Conservation (phyloP, 1,284 basidiomycete genomes). For the Volvariella surrecta region DNA sequence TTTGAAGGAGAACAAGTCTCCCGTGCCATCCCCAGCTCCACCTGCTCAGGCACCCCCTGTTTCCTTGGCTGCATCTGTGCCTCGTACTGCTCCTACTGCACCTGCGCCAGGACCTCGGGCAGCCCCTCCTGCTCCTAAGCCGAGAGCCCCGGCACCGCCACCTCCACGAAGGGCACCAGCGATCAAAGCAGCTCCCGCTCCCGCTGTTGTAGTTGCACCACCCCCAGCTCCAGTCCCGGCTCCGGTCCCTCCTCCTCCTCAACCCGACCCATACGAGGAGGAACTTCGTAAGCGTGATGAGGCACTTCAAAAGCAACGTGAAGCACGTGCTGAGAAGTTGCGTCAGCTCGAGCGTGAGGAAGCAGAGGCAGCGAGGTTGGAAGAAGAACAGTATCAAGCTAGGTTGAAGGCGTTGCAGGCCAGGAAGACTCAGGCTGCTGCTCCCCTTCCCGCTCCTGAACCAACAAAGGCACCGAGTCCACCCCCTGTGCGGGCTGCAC, state of each 20-base stretch:
- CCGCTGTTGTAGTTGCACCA: conserved; percentile 19
- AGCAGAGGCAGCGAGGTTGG: conserved; percentile 48
- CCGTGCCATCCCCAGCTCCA: conserved; percentile 19
- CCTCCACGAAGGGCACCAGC: conserved; percentile 34
- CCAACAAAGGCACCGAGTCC: conserved; percentile 9
- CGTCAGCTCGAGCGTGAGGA: conserved; percentile 68
- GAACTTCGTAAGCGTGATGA: conserved; percentile 56
- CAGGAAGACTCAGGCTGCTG: conserved; percentile 21
- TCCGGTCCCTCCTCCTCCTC: conserved; percentile 23
- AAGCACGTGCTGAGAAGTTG: conserved; percentile 54
- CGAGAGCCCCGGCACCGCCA: conserved; percentile 37
- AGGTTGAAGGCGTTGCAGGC: conserved; percentile 39
- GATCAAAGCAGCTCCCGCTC: conserved; percentile 17
- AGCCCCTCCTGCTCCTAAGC: conserved; percentile 26
- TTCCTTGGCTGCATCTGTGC: conserved; percentile 27
- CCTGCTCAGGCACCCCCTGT: conserved; percentile 23
- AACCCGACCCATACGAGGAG: conserved; percentile 58
- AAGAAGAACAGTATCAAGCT: conserved; percentile 52
- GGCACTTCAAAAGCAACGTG: conserved; percentile 55
- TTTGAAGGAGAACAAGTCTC: conserved; percentile 34
- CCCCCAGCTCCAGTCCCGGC: conserved; percentile 23
- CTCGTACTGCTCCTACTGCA: conserved; percentile 30
- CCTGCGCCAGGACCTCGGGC: conserved; percentile 14
- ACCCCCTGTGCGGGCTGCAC: conserved; percentile 19
- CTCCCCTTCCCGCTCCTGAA: conserved; percentile 13